phyloP scores from a whole-genome alignment of 2,329 filamentous ascomycete genomes.

The Aspergillus sp. region DNA sequence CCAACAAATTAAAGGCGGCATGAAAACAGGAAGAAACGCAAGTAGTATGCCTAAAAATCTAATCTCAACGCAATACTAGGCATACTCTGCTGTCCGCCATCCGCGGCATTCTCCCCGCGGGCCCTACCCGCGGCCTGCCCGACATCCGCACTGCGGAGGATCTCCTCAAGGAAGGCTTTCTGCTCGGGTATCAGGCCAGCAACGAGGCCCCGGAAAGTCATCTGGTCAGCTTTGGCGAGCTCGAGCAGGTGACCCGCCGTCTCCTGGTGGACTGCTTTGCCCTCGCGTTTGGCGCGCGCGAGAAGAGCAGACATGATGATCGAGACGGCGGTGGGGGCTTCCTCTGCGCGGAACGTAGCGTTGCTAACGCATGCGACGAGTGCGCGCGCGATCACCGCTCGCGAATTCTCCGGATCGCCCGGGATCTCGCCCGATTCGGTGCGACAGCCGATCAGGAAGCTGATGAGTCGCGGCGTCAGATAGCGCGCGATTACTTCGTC shows the following conservation, averaged over 20 bases:
- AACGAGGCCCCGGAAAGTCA: constrained; percentile 65
- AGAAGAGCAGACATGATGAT: constrained; percentile 71
- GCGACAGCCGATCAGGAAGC: constrained; percentile 53
- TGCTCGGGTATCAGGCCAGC: constrained; percentile 60
- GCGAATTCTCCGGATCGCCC: constrained; percentile 64
- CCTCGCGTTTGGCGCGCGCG: constrained; percentile 58
- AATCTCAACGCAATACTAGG: constrained; percentile 92
- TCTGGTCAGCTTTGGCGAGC: constrained; percentile 65
- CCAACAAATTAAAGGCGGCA: neutral
- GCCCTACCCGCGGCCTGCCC: constrained; percentile 25
- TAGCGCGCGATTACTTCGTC: constrained; percentile 66
- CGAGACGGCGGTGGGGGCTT: constrained; percentile 50
- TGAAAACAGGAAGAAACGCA: neutral
- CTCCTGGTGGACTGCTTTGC: constrained; percentile 53
- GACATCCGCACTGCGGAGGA: constrained; percentile 56
- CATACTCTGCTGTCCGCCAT: constrained; percentile 44
- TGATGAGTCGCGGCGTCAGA: constrained; percentile 64
- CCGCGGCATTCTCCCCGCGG: constrained; percentile 34
- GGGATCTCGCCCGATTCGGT: constrained; percentile 50
- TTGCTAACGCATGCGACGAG: constrained; percentile 61
- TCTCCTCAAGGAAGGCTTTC: constrained; percentile 68
- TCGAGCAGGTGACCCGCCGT: constrained; percentile 70
- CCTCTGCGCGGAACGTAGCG: constrained; percentile 20
- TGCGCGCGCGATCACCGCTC: constrained; percentile 61
- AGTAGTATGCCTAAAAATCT: constrained; percentile 55